Percentiles rank a stretch among this genome's conserved stretches.
phyloP scores from a whole-genome alignment of 148 eudicot species.

The Polygonum maritimum region DNA sequence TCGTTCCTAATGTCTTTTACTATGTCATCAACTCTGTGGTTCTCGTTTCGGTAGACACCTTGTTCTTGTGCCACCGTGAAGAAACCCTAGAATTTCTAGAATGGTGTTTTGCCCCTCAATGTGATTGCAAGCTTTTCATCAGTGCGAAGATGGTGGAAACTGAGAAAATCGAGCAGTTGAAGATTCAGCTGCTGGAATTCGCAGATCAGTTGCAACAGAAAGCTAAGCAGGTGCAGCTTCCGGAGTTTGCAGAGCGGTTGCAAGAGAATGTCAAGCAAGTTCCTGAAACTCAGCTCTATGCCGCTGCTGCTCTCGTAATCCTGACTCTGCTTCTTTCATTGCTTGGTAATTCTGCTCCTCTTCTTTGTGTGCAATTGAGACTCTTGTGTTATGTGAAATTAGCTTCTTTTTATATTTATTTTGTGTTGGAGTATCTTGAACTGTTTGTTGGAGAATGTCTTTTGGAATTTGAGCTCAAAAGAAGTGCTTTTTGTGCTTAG shows the following conservation, averaged over 20 bases:
- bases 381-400: not conserved
- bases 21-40: too few species aligned
- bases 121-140: not conserved
- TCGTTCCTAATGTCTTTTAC: too few species aligned
- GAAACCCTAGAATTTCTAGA: not conserved
- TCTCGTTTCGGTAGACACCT: too few species aligned
- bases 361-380: not conserved
- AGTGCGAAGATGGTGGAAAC: conserved; percentile 3
- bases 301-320: conserved; percentile 7
- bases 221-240: not conserved
- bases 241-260: conserved; percentile 5
- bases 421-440: not conserved
- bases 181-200: conserved; percentile 6
- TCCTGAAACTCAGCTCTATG: conserved; percentile 13
- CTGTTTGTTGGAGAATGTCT: not conserved
- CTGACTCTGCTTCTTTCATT: conserved; percentile 5
- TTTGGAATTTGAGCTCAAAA: not conserved
- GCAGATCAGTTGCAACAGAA: conserved; percentile 7
- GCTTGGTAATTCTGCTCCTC: conserved; percentile 5
- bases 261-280: conserved; percentile 8
- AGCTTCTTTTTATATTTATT: not conserved
- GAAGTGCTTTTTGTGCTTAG: not conserved
- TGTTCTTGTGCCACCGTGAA: not conserved
- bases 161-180: conserved; percentile 7
- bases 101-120: not conserved